phyloP scores from a whole-genome alignment of 2,329 filamentous ascomycete species.

The Talaromyces sp. region DNA sequence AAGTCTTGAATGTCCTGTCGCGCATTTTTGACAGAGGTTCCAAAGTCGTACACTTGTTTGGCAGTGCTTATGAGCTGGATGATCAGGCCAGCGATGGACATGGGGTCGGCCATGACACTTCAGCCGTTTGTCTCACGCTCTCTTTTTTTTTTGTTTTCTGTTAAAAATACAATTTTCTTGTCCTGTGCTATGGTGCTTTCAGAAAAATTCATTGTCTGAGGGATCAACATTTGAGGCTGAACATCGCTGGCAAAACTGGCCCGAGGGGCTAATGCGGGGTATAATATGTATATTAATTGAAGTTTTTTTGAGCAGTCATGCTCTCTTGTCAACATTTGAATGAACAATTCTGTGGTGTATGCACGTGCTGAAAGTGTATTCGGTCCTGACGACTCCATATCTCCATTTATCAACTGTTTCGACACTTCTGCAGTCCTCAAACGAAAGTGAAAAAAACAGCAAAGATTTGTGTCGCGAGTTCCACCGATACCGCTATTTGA shows the following conservation, averaged over 20 bases:
- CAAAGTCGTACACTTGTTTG: not conserved
- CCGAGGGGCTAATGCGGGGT: not conserved
- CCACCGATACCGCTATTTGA: no score
- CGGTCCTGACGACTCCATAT: not conserved
- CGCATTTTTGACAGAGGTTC: not conserved
- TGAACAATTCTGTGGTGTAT: not conserved
- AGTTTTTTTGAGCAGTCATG: no score
- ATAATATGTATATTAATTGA: not conserved
- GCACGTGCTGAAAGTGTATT: not conserved
- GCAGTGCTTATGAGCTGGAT: not conserved
- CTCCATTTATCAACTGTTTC: no score
- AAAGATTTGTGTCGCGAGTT: no score
- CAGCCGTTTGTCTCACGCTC: not conserved
- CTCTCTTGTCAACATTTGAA: no score
- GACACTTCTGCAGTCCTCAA: no score
- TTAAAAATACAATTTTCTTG: no score
- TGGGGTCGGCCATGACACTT: not conserved
- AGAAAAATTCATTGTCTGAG: no score
- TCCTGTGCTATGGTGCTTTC: not conserved
- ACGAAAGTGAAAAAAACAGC: no score
- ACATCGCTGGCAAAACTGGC: no score
- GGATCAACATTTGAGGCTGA: no score
- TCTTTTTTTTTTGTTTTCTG: no score
- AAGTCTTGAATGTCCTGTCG: not conserved
- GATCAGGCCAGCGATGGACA: not conserved